Base-by-base conservation (phyloP, 768 basidiomycete species). In the Chlorophyllum brunneum region DNA sequence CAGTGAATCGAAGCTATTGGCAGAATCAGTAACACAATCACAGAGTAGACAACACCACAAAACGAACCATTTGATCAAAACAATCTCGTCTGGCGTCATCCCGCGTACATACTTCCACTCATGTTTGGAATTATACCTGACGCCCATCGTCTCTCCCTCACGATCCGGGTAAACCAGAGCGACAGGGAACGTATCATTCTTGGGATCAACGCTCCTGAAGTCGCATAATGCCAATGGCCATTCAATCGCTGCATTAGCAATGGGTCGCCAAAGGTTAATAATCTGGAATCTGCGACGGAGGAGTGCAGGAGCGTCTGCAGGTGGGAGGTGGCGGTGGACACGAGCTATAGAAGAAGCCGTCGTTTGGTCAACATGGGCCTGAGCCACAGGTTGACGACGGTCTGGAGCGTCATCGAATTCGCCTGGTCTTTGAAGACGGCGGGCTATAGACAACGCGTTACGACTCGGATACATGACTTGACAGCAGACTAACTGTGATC, bases 191-290 rank as follows among this genome's bases (percentile, higher is more conserved):
- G 75, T 62, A 58, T 82, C 80, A 3, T 62, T 65, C 51, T 69
- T 56, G 0, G 59, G 54, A 48, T 76, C 64, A 4, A 82, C 70
- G 34, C 67, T 75, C 22, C 75, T 62, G 58, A 68, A 81, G 57
- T 83, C 80, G 52, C 79, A 79, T 6, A 82, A 58, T 0, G 71
- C 73, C 3, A 82, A 65, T 0, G 81, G 81, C 69, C 70, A 75
- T 54, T 82, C 80, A 5, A 68, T 42, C 0, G 78, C 80, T 0
- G 74, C 61, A 54, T 76, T 62, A 1, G 58, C 61, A 42, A 82
- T 81, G 4, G 82, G 80, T 2, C 82, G 68, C 82, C 82, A 83
- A 23, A 83, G 68, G 57, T 82, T 83, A 53, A 83, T 75, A 27
- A 83, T 79, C 51, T 81, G 79, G 68, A 78, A 80, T 0, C 79